Evolutionary conservation across 495 filamentous ascomycete species (phyloP).

Genomic region (Lasiosphaeria hispida): DNA sequence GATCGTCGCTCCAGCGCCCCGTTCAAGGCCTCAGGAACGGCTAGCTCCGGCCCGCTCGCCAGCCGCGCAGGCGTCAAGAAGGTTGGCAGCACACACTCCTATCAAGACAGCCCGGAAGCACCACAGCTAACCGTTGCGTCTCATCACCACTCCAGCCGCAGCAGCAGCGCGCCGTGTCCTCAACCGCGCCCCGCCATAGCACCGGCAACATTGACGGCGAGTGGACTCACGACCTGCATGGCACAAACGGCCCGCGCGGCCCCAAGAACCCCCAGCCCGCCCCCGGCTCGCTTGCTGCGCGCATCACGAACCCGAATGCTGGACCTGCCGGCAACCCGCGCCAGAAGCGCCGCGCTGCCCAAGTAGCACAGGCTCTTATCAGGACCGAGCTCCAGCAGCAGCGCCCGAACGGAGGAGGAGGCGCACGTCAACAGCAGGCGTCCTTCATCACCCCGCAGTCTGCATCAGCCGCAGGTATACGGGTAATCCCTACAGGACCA

Average conservation of each 20-base stretch:
- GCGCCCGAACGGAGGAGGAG: slow-evolving; percentile 24
- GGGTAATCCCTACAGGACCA: background rate
- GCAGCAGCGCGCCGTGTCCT: slow-evolving; percentile 21
- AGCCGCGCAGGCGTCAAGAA: slow-evolving; percentile 74
- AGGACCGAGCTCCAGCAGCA: slow-evolving; percentile 27
- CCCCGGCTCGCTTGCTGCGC: slow-evolving; percentile 40
- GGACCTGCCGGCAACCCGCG: slow-evolving; percentile 22
- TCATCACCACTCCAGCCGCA: background rate
- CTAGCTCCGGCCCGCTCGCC: slow-evolving; percentile 58
- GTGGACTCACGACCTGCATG: slow-evolving; percentile 58
- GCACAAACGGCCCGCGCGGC: slow-evolving; percentile 27
- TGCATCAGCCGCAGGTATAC: background rate
- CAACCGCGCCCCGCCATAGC: slow-evolving; percentile 20
- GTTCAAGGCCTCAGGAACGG: slow-evolving; percentile 42
- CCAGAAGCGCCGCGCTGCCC: slow-evolving; percentile 32
- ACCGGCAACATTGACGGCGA: slow-evolving; percentile 51
- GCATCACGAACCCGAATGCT: slow-evolving; percentile 41
- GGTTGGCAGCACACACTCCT: slow-evolving; percentile 42
- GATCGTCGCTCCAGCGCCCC: slow-evolving; percentile 60
- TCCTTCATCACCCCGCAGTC: background rate
- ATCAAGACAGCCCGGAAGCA: background rate
- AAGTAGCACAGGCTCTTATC: slow-evolving; percentile 31
- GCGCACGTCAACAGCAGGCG: slow-evolving; percentile 14
- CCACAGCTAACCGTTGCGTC: slow-evolving; percentile 4
- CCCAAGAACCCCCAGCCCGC: slow-evolving; percentile 32